phyloP scores from a whole-genome alignment of 2,329 filamentous ascomycete genomes.

The Ophiostoma montium region DNA sequence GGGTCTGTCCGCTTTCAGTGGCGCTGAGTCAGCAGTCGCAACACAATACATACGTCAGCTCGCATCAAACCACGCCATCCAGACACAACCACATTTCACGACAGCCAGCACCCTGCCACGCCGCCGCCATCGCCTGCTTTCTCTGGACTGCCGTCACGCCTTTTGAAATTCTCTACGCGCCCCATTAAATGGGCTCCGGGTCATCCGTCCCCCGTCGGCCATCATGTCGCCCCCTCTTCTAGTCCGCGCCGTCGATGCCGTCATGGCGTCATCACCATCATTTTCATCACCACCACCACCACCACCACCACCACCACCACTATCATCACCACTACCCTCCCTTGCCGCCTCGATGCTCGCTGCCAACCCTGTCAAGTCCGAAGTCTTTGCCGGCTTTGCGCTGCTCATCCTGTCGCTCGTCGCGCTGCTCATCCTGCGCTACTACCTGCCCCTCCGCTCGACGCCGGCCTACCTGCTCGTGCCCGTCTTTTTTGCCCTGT shows the following conservation, averaged over 20 bases:
- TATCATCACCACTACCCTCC: background rate
- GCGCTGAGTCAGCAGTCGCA: too few species aligned
- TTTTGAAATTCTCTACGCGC: background rate
- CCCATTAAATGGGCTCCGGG: conserved; percentile 7
- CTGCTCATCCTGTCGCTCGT: conserved; percentile 59
- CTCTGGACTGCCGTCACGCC: background rate
- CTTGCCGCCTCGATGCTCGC: background rate
- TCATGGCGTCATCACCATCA: background rate
- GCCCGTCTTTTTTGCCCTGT: conserved; percentile 91
- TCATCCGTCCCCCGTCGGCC: conserved; percentile 5
- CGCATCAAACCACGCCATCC: background rate
- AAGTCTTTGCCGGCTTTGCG: conserved; percentile 60
- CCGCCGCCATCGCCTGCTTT: background rate
- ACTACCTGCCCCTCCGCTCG: conserved; percentile 78
- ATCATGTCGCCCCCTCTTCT: conserved; percentile 7
- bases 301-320: background rate
- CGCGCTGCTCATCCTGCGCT: conserved; percentile 72
- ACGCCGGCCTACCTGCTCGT: conserved; percentile 83
- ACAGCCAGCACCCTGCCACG: background rate
- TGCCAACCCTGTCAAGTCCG: conserved; percentile 53
- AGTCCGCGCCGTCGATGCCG: conserved; percentile 2
- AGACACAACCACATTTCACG: background rate
- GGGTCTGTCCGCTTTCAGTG: too few species aligned
- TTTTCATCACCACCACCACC: background rate
- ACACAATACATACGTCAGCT: too few species aligned